These are phyloP conservation scores for Backusella sp. DNA, from an alignment of 192 early-diverging fungal species.

Conservation along the genomic window DNA sequence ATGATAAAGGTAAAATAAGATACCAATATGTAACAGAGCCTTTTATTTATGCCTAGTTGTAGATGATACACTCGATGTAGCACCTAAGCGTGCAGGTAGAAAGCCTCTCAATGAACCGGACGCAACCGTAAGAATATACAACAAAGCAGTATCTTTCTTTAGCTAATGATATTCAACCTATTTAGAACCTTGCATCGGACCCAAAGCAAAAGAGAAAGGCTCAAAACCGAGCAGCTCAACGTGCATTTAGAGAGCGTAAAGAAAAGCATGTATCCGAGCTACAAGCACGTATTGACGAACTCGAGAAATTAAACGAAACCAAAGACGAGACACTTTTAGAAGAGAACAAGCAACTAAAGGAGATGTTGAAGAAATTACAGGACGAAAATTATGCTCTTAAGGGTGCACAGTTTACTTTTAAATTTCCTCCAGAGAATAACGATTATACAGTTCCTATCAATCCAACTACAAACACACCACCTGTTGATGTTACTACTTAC, in stretches of 20 bases:
- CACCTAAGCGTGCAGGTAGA: constrained; percentile 26
- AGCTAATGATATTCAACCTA: too few relatives aligned
- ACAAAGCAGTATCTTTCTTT: background rate
- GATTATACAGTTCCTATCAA: background rate
- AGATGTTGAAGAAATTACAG: constrained; percentile 49
- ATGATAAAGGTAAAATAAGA: background rate
- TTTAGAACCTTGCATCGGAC: constrained; percentile 12
- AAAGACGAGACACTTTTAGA: constrained; percentile 43
- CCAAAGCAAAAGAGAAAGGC: constrained; percentile 42
- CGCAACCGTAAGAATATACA: background rate
- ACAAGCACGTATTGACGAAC: constrained; percentile 69
- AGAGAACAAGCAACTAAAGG: constrained; percentile 52
- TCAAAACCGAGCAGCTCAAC: constrained; percentile 36
- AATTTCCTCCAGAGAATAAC: constrained; percentile 37
- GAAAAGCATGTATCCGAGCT: constrained; percentile 77
- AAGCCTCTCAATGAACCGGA: constrained; percentile 23
- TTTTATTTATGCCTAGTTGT: background rate
- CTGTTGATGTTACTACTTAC: background rate
- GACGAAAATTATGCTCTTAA: constrained; percentile 58
- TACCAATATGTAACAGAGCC: background rate
- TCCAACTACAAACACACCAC: background rate
- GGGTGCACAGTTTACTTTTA: constrained; percentile 52
- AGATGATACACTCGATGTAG: background rate
- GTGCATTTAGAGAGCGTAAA: constrained; percentile 68
- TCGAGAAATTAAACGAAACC: constrained; percentile 56